phyloP scores from a whole-genome alignment of 805 yeast species.

The Hanseniaspora thailandica region DNA sequence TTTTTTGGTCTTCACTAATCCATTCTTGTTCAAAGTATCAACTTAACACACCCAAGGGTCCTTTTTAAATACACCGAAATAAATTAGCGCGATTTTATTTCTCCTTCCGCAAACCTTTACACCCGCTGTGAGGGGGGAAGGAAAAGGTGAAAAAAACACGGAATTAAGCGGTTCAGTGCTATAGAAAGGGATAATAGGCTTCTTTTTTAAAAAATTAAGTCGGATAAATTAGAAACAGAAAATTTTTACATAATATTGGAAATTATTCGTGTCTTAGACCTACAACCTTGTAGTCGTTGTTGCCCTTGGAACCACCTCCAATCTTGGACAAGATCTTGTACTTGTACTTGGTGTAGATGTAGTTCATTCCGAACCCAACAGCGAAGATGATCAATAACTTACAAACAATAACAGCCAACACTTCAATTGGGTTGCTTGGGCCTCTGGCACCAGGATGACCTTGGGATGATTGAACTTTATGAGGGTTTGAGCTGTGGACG shows the following conservation, averaged over 20 bases:
- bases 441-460: background rate
- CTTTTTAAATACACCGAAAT: no score
- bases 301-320: slow-evolving; percentile 17
- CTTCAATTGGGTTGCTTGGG: background rate
- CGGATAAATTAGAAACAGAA: background rate
- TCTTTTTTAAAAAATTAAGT: background rate
- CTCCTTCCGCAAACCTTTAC: background rate
- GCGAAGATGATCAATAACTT: background rate
- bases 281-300: slow-evolving; percentile 20
- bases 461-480: background rate
- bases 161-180: background rate
- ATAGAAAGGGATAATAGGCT: background rate
- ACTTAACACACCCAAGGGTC: no score
- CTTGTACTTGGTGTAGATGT: slow-evolving; percentile 6
- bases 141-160: no score
- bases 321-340: slow-evolving; percentile 15
- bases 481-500: background rate
- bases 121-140: no score
- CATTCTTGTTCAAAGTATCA: no score
- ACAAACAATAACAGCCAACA: slow-evolving; percentile 5
- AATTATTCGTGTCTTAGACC: slow-evolving; percentile 24
- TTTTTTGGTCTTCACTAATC: background rate
- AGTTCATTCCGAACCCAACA: background rate
- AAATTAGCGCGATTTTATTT: background rate
- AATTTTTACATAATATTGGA: background rate